These are phyloP conservation scores for Dionaea muscipula DNA, from an alignment of 179 eudicot species.

Conservation along the genomic window DNA sequence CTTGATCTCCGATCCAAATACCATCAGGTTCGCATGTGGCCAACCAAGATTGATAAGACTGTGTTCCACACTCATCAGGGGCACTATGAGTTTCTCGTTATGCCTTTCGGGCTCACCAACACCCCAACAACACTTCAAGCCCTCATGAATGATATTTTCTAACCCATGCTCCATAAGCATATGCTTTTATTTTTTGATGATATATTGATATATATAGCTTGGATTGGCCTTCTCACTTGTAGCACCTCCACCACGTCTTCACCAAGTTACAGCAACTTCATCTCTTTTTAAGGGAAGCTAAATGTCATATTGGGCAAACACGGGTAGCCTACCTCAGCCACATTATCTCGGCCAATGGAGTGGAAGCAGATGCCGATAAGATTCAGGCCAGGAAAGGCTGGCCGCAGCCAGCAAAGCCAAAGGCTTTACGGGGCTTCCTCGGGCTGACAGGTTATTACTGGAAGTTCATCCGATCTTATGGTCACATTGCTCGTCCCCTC, in stretches of 20 bases:
- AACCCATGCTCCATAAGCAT: not conserved
- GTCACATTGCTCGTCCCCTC: not conserved
- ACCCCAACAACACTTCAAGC: too few species aligned
- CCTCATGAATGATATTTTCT: too few species aligned
- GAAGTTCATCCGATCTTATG: too few species aligned
- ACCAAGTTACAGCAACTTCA: not conserved
- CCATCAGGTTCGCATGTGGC: not conserved
- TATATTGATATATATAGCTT: not conserved
- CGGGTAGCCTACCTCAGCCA: not conserved
- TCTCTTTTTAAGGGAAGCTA: not conserved
- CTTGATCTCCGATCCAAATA: not conserved
- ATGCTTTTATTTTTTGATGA: not conserved
- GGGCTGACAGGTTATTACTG: too few species aligned
- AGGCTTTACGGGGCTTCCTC: not conserved
- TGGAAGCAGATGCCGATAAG: not conserved
- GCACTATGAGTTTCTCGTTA: too few species aligned
- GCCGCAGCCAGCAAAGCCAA: not conserved
- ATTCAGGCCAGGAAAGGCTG: not conserved
- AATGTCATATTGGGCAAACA: not conserved
- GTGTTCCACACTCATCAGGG: not conserved
- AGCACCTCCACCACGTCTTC: not conserved
- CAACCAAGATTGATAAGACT: not conserved
- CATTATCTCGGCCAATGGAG: not conserved
- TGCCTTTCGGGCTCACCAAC: too few species aligned
- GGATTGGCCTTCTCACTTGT: not conserved